These are phyloP conservation scores for Penicillium sp. DNA, from an alignment of 2,329 filamentous ascomycete genomes.

Conservation along the genomic window DNA sequence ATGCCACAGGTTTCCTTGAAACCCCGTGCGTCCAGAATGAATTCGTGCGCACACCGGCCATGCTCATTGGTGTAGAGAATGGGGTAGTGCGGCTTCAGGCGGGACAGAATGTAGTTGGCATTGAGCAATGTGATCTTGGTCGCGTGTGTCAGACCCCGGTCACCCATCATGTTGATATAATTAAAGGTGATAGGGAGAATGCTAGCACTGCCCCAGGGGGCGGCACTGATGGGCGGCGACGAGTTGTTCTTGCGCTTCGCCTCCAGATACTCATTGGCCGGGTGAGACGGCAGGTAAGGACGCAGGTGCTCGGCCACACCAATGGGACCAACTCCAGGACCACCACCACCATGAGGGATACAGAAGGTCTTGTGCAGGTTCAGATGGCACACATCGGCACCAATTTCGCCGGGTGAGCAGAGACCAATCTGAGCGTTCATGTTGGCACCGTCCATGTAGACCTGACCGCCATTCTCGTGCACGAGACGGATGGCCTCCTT, in stretches of 20 bases:
- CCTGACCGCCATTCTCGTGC: slow-evolving; percentile 80
- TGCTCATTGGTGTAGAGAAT: slow-evolving; percentile 91
- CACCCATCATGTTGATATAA: slow-evolving; percentile 91
- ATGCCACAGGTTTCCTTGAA: slow-evolving; percentile 79
- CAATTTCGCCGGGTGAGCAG: slow-evolving; percentile 89
- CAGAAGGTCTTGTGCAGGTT: slow-evolving; percentile 99
- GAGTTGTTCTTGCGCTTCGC: slow-evolving; percentile 44
- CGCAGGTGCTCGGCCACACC: slow-evolving; percentile 78
- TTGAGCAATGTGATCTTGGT: slow-evolving; percentile 92
- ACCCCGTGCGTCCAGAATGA: slow-evolving; percentile 81
- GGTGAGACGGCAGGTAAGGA: slow-evolving; percentile 68
- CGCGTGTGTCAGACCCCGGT: slow-evolving; percentile 73
- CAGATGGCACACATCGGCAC: slow-evolving; percentile 92
- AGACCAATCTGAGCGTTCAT: slow-evolving; percentile 98
- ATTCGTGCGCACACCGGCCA: slow-evolving; percentile 90
- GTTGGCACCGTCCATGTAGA: slow-evolving; percentile 98
- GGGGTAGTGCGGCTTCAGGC: slow-evolving; percentile 75
- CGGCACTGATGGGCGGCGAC: slow-evolving; percentile 66
- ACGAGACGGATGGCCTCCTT: slow-evolving; percentile 81
- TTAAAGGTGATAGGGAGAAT: slow-evolving; percentile 93
- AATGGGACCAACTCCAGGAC: slow-evolving; percentile 88
- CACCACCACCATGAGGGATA: slow-evolving; percentile 91
- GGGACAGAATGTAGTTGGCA: slow-evolving; percentile 91
- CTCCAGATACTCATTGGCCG: slow-evolving; percentile 48
- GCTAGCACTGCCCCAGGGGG: slow-evolving; percentile 79